Base-by-base conservation (phyloP, 441 rosid genomes). In the Viola pubescens region DNA sequence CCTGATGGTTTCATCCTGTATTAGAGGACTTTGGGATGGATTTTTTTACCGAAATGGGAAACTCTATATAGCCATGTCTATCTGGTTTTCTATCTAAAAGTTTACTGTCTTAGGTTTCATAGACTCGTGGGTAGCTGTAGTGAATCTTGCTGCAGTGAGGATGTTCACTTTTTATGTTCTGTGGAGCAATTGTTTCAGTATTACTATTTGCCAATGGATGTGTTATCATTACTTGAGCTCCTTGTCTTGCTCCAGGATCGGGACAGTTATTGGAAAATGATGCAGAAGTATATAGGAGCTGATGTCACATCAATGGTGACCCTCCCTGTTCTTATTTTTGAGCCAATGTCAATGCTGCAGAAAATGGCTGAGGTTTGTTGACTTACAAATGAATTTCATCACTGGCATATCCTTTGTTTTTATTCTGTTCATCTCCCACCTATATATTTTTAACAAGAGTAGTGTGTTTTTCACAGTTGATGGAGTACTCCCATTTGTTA, bases 291-390 rank as follows among this genome's bases (percentile, higher is more conserved):
- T 55, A 75, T 88, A 57, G 99, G 99, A 52, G 70, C 97, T 54
- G 99, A 94, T 73, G 82, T 94, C 56, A 91, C 97, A 51, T 94
- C 99, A 16, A 75, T 94, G 97, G 99, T 94, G 74, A 90, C 96
- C n/a, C 96, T 94, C 71, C 99, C 97, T 4, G 99, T 94, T 11
- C 70, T 94, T 66, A 94, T 88, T 66, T 90, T 85, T 59, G 99
- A 91, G 73, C 99, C 99, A 54, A 81, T 81, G 88, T 79, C 97
- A 45, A 87, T 85, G 89, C 73, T 94, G 59, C 99, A 94, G 84
- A 90, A 82, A 77, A 84, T 91, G 91, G 96, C 97, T n/a, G 99
- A 90, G 99, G 97, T 94, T 54, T 65, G 78, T 62, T 56, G 70
- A 3, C 39, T 4, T 61, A 9, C 14, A 34, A 39, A 37, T 48